A percentile compares a stretch with the other conserved stretches of the same genome.
Conservation (phyloP, 129 eudicot genomes). For the Escallonia herrerae region DNA sequence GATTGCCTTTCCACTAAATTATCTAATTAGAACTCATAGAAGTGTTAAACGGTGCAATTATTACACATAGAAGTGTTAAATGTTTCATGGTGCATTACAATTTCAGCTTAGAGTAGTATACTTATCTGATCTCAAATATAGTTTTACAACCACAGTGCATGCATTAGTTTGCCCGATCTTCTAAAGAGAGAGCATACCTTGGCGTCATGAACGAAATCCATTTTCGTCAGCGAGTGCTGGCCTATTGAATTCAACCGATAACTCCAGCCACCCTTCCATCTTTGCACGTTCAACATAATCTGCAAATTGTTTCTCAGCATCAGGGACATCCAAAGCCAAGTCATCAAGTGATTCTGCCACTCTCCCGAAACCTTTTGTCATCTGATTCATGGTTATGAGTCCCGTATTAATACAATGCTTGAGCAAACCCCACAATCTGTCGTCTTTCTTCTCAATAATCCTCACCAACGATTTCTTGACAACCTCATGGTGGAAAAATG, state of each 20-base stretch:
- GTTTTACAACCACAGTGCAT: not conserved
- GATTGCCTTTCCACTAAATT: too few relatives aligned
- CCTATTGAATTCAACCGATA: slow-evolving; percentile 34
- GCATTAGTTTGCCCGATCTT: not conserved
- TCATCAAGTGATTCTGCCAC: slow-evolving; percentile 76
- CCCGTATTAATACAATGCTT: slow-evolving; percentile 55
- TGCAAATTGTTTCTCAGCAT: slow-evolving; percentile 62
- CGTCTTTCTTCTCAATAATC: slow-evolving; percentile 67
- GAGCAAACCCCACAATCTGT: slow-evolving; percentile 60
- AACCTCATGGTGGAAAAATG: slow-evolving; percentile 94
- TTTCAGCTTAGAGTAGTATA: too few relatives aligned
- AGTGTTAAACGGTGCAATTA: too few relatives aligned
- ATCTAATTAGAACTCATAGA: too few relatives aligned
- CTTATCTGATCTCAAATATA: too few relatives aligned
- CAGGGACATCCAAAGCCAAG: slow-evolving; percentile 79
- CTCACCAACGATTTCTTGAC: slow-evolving; percentile 73
- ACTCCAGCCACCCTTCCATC: slow-evolving; percentile 64
- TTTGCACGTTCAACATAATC: slow-evolving; percentile 41
- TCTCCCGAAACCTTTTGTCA: slow-evolving; percentile 70
- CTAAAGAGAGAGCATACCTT: slow-evolving; percentile 4
- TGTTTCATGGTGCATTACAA: too few relatives aligned
- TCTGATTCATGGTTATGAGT: slow-evolving; percentile 65
- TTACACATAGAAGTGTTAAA: too few relatives aligned
- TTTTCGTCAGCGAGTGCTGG: slow-evolving; percentile 34
- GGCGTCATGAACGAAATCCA: slow-evolving; percentile 30